A percentile compares a stretch with the other conserved stretches of the same genome.
phyloP scores from a whole-genome alignment of 2,329 filamentous ascomycete species.

The Gnomoniopsis smithogilvyi region DNA sequence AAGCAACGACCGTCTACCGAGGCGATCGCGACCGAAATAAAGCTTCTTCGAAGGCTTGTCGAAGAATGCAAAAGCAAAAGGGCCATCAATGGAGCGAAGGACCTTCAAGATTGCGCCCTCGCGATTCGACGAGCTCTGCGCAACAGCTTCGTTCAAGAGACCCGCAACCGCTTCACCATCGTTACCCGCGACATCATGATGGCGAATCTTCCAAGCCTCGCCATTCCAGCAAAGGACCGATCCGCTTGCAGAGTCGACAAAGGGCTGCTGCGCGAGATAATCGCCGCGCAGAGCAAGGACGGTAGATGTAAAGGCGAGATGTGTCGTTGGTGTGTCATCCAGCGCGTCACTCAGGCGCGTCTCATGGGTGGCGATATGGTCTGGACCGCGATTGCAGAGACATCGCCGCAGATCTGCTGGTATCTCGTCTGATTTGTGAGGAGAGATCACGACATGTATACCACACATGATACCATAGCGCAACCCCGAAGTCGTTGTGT shows the following conservation, averaged over 20 bases:
- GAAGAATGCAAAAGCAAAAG: conserved; percentile 86
- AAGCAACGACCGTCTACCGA: conserved; percentile 83
- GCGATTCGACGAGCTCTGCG: conserved; percentile 19
- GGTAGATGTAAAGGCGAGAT: conserved; percentile 71
- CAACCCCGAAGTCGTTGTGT: background rate
- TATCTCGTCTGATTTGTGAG: conserved; percentile 26
- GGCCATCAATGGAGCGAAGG: conserved; percentile 67
- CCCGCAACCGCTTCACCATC: conserved; percentile 72
- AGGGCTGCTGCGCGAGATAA: conserved; percentile 68
- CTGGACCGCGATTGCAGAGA: conserved; percentile 57
- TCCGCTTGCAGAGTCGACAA: conserved; percentile 51
- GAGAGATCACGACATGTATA: conserved; percentile 52
- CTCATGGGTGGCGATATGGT: conserved; percentile 48
- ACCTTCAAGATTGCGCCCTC: conserved; percentile 43
- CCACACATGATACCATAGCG: conserved; percentile 50
- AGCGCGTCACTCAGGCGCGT: conserved; percentile 23
- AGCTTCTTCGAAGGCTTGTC: conserved; percentile 60
- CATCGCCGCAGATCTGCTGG: conserved; percentile 38
- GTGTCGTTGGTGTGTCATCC: conserved; percentile 29
- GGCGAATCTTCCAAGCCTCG: conserved; percentile 79
- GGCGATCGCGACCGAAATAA: conserved; percentile 81
- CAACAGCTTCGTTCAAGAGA: conserved; percentile 47
- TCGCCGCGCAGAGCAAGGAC: conserved; percentile 87
- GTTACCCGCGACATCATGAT: conserved; percentile 62
- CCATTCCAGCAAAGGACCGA: conserved; percentile 95